Evolutionary conservation across 116 monocot genomes (phyloP), one percentile per base, ranked within the genome.

Genomic region (Zostera marina): DNA sequence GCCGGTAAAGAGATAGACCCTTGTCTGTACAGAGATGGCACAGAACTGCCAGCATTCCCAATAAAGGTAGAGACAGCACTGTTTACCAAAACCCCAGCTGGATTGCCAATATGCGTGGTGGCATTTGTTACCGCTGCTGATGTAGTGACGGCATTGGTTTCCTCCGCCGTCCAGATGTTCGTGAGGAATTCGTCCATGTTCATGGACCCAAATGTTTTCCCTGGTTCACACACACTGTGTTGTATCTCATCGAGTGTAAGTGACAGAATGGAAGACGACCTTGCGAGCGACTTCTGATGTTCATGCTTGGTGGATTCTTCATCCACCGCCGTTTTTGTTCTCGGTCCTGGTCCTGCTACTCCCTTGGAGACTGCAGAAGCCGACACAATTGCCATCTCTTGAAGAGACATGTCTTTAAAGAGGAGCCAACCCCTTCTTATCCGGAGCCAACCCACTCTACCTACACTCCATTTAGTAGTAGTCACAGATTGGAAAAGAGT

Each of bases 101-200:
- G 55, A 8, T 55, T 32, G 38, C 12, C 26, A 19, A 8, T 14
- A 22, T 22, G n/a, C 10, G 4, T 38, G 55, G 55, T 9, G 13
- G 11, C 23, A 7, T 38, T 38, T 16, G 53, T 11, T 24, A 21
- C 13, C 5, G 22, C 44, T n/a, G 23, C 9, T 24, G 41, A 8
- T 7, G 2, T 5, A 13, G 22, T 23, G 17, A 8, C 22, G 42
- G 10, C 19, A 41, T 73, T 76, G 56, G 56, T 67, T 56, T 84
- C 84, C 45, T 84, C 88, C 7, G 72, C 79, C 24, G 70, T 79
- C 81, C 81, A 88, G 45, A 88, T 81, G 72, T 81, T 88, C 41
- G 70, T 60, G 14, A 93, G 71, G 54, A 93, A 77, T 63, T 93
- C 88, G 52, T 93, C 88, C 87, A 93, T 84, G 79, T 88, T 93